Base-by-base conservation (phyloP, 176 grass and related monocot species). In the Aegilops sharonensis region DNA sequence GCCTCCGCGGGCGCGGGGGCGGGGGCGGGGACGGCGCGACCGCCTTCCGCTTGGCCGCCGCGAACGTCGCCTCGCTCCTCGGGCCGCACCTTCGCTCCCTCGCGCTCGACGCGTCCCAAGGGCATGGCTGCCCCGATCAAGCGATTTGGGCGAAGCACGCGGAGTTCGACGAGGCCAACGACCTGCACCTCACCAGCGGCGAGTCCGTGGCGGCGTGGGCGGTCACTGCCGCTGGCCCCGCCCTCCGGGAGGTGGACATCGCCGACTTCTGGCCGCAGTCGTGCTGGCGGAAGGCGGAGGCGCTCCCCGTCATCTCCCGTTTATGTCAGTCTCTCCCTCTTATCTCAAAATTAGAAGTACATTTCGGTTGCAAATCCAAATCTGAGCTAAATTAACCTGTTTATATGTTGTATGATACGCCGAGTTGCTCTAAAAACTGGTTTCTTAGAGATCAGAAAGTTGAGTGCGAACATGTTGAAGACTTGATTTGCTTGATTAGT, bases 181-280 rank as follows among this genome's bases (percentile, higher is more conserved):
- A 92, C 69, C 87, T 98, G 47, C 89, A 95, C 78, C 86, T 98
- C 56, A 89, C 93, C 24, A 56, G 80, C 15, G 68, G 71, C 15
- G 77, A 91, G 50, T 88, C 92, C 67, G 85, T 95, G 14, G 13
- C 60, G 52, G 36, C 71, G 11, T 89, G 93, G 93, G 87, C 85
- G 24, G 80, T 79, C 56, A 87, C 80, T 30, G 76, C 87, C 29
- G 82, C 90, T 0, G 87, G 82, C 4, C 17, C 31, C 6, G 64
- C 69, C 36, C 89, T 98, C 17, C 61, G 47, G 7, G 85, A 87
- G 79, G 79, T 98, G 14, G 72, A 83, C 6, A 85, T 98, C 75
- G 78, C 81, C 3, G 92, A 95, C 59, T 93, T 70, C 83, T 98
- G 91, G 95, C 74, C 80, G 27, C 93, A 98, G 89, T 90, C 93